Evolutionary conservation across 805 yeast genomes (phyloP).

Genomic region (Metschnikowia anglica): DNA sequence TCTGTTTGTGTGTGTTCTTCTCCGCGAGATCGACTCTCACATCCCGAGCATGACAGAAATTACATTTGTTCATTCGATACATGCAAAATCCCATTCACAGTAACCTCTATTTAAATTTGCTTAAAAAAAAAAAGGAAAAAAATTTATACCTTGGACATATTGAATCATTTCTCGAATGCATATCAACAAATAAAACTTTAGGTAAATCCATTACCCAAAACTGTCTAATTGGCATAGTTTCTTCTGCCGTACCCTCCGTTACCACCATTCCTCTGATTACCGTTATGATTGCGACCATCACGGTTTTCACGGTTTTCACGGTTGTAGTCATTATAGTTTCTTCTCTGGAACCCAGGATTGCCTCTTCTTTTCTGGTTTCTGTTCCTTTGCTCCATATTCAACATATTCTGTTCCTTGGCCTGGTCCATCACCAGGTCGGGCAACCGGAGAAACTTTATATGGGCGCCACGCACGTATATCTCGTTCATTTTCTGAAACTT

Average conservation of each 20-base stretch:
- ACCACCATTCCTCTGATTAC: constrained; percentile 18
- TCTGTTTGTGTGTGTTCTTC: constrained; percentile 5
- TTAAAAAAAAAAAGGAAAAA: constrained; percentile 2
- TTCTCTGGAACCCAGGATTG: constrained; percentile 31
- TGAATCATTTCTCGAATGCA: constrained; percentile 2
- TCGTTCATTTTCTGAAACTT: constrained; percentile 64
- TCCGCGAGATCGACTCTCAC: constrained; percentile 2
- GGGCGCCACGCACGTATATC: constrained; percentile 81
- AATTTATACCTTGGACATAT: constrained; percentile 1
- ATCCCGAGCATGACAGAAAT: not conserved
- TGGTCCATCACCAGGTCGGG: constrained; percentile 75
- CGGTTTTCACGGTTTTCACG: constrained; percentile 15
- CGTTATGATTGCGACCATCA: constrained; percentile 11
- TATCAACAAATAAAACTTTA: not conserved
- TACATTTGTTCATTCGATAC: not conserved
- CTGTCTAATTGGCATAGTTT: constrained; percentile 12
- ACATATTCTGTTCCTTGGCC: constrained; percentile 63
- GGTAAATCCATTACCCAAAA: constrained; percentile 1
- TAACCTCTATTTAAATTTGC: constrained; percentile 2
- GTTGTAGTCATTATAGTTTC: constrained; percentile 26
- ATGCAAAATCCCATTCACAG: constrained; percentile 4
- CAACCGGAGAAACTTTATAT: constrained; percentile 72
- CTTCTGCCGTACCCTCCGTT: constrained; percentile 19
- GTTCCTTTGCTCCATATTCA: constrained; percentile 50
- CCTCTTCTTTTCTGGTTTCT: constrained; percentile 46